Conservation (phyloP, 2,329 filamentous ascomycete species). For the Hysterium pulicare region DNA sequence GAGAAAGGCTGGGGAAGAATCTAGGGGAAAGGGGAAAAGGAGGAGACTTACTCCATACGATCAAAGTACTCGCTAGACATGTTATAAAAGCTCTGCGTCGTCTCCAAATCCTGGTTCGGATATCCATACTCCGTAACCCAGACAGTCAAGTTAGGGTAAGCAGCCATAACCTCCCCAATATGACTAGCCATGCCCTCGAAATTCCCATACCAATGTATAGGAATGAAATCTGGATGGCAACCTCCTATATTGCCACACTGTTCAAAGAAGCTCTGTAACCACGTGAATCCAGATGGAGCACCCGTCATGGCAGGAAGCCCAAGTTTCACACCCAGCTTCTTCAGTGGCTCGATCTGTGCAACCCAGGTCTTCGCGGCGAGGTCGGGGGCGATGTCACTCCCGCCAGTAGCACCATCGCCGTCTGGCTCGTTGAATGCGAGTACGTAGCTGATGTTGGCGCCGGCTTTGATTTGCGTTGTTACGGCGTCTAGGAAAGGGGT, state of each 20-base stretch:
- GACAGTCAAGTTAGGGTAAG: conserved; percentile 53
- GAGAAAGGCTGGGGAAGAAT: neutral
- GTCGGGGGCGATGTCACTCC: conserved; percentile 58
- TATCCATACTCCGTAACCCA: conserved; percentile 79
- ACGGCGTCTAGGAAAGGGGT: conserved; percentile 62
- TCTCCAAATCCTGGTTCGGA: conserved; percentile 51
- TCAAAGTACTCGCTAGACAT: conserved; percentile 65
- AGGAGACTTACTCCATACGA: conserved; percentile 46
- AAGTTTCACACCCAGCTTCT: conserved; percentile 59
- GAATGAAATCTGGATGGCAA: conserved; percentile 50
- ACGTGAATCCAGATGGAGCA: conserved; percentile 56
- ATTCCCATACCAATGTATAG: conserved; percentile 58
- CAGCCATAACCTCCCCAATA: conserved; percentile 57
- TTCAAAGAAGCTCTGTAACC: conserved; percentile 64
- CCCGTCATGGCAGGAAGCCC: conserved; percentile 71
- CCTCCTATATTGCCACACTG: conserved; percentile 52
- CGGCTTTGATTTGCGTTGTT: conserved; percentile 49
- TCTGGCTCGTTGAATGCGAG: conserved; percentile 82
- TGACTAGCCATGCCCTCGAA: conserved; percentile 67
- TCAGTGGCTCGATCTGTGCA: conserved; percentile 66
- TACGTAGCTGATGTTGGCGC: conserved; percentile 62
- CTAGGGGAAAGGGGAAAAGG: neutral
- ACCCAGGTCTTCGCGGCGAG: conserved; percentile 68
- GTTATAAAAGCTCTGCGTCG: conserved; percentile 67
- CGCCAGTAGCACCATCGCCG: conserved; percentile 53